These are phyloP conservation scores for Magnolia officinalis DNA, from an alignment of 164 flowering plant genomes.

Conservation along the genomic window DNA sequence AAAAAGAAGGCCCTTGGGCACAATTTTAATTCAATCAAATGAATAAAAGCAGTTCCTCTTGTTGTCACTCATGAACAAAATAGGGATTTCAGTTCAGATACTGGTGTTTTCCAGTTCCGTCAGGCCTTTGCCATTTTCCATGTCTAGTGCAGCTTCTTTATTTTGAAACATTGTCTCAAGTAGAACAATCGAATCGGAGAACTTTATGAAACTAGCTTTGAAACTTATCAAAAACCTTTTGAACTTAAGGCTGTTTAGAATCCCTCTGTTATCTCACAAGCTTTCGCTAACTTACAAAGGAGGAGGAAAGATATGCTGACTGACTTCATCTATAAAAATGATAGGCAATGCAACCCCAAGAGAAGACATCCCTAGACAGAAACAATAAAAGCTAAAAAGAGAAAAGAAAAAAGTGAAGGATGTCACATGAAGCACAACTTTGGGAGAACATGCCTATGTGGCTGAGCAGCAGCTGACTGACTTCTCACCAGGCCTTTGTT, in stretches of 20 bases:
- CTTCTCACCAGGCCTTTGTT: slow-evolving; percentile 16
- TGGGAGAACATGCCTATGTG: slow-evolving; percentile 9
- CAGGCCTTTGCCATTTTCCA: no score
- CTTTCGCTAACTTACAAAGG: not conserved
- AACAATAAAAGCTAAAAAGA: not conserved
- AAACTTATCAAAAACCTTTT: not conserved
- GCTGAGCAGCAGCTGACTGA: slow-evolving; percentile 35
- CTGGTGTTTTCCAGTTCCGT: no score
- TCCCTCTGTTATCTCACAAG: not conserved
- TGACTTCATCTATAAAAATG: not conserved
- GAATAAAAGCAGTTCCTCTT: no score
- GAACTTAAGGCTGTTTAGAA: not conserved
- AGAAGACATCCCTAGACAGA: not conserved
- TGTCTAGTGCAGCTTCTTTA: no score
- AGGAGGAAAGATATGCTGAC: not conserved
- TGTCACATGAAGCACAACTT: not conserved
- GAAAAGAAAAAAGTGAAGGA: not conserved
- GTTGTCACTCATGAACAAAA: no score
- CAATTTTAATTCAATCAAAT: no score
- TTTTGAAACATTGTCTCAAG: no score
- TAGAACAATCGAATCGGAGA: not conserved
- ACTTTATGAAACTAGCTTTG: not conserved
- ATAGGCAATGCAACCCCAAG: not conserved
- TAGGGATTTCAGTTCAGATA: no score
- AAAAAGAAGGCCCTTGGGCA: no score